These are phyloP conservation scores for Pestalotiopsis sp. DNA, from an alignment of 2,329 filamentous ascomycete species.

Conservation along the genomic window DNA sequence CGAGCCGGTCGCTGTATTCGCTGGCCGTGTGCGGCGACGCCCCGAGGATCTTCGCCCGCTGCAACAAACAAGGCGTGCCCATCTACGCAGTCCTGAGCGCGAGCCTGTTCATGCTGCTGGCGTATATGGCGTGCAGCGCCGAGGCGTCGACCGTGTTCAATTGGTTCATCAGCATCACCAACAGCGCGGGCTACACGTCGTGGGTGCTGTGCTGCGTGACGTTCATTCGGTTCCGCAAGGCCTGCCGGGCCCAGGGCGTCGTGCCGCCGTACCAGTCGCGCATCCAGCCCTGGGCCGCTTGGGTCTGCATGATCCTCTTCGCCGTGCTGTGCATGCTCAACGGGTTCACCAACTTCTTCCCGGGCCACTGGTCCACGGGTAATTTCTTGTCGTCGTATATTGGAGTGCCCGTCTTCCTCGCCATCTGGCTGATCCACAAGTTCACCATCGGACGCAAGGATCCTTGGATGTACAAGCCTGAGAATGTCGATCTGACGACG, in stretches of 20 bases:
- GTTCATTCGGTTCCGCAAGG: constrained; percentile 71
- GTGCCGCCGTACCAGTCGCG: constrained; percentile 67
- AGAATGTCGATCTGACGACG: not conserved
- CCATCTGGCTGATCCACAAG: constrained; percentile 69
- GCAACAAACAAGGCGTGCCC: constrained; percentile 62
- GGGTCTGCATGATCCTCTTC: constrained; percentile 62
- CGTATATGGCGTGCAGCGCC: constrained; percentile 64
- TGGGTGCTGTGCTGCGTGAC: constrained; percentile 70
- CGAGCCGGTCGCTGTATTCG: constrained; percentile 34
- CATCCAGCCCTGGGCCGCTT: constrained; percentile 72
- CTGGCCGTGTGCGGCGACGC: constrained; percentile 59
- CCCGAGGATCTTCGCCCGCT: constrained; percentile 47
- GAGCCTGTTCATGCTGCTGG: constrained; percentile 62
- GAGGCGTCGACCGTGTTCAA: constrained; percentile 44
- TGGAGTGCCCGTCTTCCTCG: constrained; percentile 69
- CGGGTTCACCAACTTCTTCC: constrained; percentile 74
- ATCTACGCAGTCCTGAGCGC: constrained; percentile 60
- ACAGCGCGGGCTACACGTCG: constrained; percentile 71
- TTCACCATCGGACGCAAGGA: constrained; percentile 30
- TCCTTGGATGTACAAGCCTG: not conserved
- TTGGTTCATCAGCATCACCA: constrained; percentile 57
- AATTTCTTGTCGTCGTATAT: constrained; percentile 71
- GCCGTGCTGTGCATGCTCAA: constrained; percentile 71
- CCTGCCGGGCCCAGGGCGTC: constrained; percentile 66
- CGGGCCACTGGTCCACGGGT: constrained; percentile 45